Conservation (phyloP, 2,329 filamentous ascomycete species). For the Rhinocladiella mackenziei region DNA sequence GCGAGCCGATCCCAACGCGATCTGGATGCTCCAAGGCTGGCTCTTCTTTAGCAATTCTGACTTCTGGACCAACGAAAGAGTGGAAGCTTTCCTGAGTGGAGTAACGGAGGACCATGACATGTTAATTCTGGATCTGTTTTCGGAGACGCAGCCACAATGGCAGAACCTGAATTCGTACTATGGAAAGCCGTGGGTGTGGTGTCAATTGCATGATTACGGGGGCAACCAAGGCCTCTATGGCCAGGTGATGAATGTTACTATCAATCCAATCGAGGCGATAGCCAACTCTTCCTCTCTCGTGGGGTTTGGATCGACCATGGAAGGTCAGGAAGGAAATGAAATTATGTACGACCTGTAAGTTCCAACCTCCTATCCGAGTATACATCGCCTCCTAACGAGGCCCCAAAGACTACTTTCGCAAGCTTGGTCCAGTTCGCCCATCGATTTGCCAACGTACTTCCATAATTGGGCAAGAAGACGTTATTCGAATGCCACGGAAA, state of each 20-base stretch:
- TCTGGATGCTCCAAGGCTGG: conserved; percentile 54
- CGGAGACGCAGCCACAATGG: conserved; percentile 51
- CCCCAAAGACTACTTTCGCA: conserved; percentile 45
- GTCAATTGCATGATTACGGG: conserved; percentile 50
- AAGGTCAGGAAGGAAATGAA: conserved; percentile 53
- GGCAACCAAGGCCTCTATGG: conserved; percentile 51
- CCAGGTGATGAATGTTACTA: conserved; percentile 48
- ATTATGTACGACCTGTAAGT: conserved; percentile 47
- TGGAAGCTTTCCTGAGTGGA: conserved; percentile 50
- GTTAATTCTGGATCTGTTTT: conserved; percentile 51
- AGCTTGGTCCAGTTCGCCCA: conserved; percentile 45
- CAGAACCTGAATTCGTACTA: conserved; percentile 49
- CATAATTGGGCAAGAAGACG: conserved; percentile 44
- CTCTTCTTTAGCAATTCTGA: conserved; percentile 45
- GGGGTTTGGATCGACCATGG: conserved; percentile 49
- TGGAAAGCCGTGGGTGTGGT: conserved; percentile 55
- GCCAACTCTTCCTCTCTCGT: conserved; percentile 42
- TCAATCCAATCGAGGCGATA: conserved; percentile 46
- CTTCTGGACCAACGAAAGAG: conserved; percentile 46
- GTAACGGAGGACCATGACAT: conserved; percentile 45
- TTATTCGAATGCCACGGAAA: conserved; percentile 34
- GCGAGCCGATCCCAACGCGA: conserved; percentile 45
- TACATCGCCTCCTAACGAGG: neutral
- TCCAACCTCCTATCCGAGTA: neutral
- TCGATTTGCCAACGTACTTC: conserved; percentile 47